Conservation (phyloP, 257 asterid genomes). For the Ehretia macrophylla region DNA sequence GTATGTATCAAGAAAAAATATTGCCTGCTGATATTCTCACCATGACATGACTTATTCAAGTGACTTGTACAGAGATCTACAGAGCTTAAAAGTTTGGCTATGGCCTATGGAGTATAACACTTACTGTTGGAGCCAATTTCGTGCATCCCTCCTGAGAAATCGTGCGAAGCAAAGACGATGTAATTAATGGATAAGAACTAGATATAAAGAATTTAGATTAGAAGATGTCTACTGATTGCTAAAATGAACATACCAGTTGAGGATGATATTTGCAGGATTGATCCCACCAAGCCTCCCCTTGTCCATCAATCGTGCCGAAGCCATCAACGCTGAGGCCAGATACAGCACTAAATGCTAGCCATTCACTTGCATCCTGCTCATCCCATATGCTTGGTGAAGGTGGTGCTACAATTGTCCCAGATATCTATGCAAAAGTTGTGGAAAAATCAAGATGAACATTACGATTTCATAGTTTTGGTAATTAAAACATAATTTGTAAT, state of each 20-base stretch:
- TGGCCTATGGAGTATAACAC: constrained; percentile 17
- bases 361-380: constrained; percentile 40
- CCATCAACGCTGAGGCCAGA: constrained; percentile 51
- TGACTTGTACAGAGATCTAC: not conserved
- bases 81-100: not conserved
- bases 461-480: not conserved
- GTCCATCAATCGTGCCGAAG: constrained; percentile 51
- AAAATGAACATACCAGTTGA: constrained; percentile 26
- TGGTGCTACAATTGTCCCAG: constrained; percentile 64
- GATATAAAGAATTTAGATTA: too few species aligned
- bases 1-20: too few species aligned
- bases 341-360: constrained; percentile 46
- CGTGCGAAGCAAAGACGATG: not conserved
- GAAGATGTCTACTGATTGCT: not conserved
- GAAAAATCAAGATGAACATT: not conserved
- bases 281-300: constrained; percentile 70
- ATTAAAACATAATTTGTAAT: too few species aligned
- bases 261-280: constrained; percentile 66
- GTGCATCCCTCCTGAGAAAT: constrained; percentile 60
- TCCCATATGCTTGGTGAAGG: constrained; percentile 40
- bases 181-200: not conserved
- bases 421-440: constrained; percentile 26
- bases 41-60: not conserved
- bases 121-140: constrained; percentile 77
- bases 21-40: constrained; percentile 6